Conservation (phyloP, 2,329 filamentous ascomycete genomes). For the Diplodia seriata region DNA sequence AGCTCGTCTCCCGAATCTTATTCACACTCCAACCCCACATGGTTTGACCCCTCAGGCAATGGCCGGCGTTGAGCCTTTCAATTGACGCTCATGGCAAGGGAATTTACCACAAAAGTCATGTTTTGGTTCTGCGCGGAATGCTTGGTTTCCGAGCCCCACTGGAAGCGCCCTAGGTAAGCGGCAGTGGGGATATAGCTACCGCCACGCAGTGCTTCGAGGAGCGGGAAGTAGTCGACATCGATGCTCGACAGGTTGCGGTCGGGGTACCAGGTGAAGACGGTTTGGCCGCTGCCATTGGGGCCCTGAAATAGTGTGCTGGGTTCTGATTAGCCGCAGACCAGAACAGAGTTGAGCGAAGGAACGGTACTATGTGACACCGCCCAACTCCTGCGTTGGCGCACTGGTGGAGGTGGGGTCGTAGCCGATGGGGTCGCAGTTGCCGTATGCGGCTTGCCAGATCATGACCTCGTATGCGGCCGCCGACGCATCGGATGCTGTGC, state of each 20-base stretch:
- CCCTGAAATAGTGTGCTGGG: conserved; percentile 30
- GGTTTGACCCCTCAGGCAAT: not conserved
- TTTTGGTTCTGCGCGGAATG: conserved; percentile 28
- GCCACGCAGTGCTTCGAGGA: conserved; percentile 25
- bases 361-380: conserved; percentile 30
- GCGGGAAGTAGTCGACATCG: conserved; percentile 29
- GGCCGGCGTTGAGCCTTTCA: not conserved
- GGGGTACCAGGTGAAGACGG: conserved; percentile 32
- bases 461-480: conserved; percentile 32
- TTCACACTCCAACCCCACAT: not conserved
- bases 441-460: conserved; percentile 32
- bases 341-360: not conserved
- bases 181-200: conserved; percentile 2
- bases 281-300: conserved; percentile 30
- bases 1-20: not conserved
- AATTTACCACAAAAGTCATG: conserved; percentile 30
- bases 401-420: conserved; percentile 1
- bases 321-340: not conserved
- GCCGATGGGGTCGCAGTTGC: conserved; percentile 31
- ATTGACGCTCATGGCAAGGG: conserved; percentile 29
- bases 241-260: conserved; percentile 22
- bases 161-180: conserved; percentile 31
- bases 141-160: conserved; percentile 34
- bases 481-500: conserved; percentile 21
- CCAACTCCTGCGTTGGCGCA: conserved; percentile 16